These are phyloP conservation scores for Papiliotrema fonsecae DNA, from an alignment of 1,284 basidiomycete genomes.

Conservation along the genomic window DNA sequence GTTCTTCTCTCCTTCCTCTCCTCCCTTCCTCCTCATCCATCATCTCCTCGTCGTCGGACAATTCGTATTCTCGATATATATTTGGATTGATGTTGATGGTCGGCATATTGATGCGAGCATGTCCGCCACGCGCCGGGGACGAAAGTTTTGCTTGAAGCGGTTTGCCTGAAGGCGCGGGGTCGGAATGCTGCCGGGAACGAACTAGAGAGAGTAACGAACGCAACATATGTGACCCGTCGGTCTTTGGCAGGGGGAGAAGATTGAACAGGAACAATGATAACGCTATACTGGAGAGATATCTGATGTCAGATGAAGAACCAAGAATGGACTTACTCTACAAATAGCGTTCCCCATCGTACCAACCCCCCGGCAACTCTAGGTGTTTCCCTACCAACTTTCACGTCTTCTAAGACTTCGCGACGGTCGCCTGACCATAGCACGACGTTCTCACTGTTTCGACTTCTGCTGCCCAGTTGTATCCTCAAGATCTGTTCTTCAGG, in stretches of 20 bases:
- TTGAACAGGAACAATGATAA: constrained; percentile 44
- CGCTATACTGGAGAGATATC: constrained; percentile 36
- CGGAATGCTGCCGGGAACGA: neutral
- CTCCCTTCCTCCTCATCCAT: constrained; percentile 13
- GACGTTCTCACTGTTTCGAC: constrained; percentile 7
- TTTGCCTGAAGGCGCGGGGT: neutral
- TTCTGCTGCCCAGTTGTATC: constrained; percentile 18
- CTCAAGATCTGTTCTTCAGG: constrained; percentile 24
- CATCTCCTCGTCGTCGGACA: constrained; percentile 27
- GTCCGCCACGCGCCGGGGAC: neutral
- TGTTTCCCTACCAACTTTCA: constrained; percentile 20
- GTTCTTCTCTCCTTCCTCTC: constrained; percentile 15
- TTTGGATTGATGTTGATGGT: constrained; percentile 6
- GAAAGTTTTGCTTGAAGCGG: constrained; percentile 2
- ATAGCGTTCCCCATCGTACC: constrained; percentile 28
- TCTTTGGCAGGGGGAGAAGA: constrained; percentile 39
- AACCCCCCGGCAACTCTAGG: constrained; percentile 20
- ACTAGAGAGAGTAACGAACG: constrained; percentile 16
- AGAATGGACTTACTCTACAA: constrained; percentile 28
- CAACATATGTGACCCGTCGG: constrained; percentile 42
- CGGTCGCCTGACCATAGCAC: constrained; percentile 36
- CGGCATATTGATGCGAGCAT: constrained; percentile 12
- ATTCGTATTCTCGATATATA: constrained; percentile 20
- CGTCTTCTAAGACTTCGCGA: constrained; percentile 18
- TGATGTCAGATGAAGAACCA: constrained; percentile 8